Percentiles rank a stretch among this genome's conserved stretches.
Evolutionary conservation across 148 eudicot genomes (phyloP).

Genomic region (Rhododendron ferrugineum): DNA sequence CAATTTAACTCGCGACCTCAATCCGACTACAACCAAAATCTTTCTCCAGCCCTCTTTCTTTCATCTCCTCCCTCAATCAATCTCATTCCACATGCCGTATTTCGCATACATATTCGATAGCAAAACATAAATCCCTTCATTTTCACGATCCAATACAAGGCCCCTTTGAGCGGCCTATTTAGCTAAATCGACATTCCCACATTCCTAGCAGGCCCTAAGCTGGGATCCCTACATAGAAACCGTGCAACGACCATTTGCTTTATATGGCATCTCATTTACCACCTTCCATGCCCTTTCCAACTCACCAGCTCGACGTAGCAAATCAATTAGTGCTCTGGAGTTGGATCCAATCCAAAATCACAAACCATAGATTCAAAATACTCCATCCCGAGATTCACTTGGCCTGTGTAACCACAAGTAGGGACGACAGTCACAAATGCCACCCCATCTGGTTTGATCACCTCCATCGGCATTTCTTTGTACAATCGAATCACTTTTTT

Average conservation of each 20-base stretch:
- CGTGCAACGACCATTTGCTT: conserved; percentile 17
- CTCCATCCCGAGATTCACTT: conserved; percentile 52
- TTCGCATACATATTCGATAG: conserved; percentile 60
- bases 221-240: conserved; percentile 66
- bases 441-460: conserved; percentile 54
- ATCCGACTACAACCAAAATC: conserved; percentile 63
- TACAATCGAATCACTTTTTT: conserved; percentile 39
- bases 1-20: conserved; percentile 24
- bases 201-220: conserved; percentile 53
- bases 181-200: conserved; percentile 52
- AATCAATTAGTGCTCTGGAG: conserved; percentile 64
- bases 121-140: conserved; percentile 52
- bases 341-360: conserved; percentile 42
- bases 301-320: conserved; percentile 75
- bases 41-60: conserved; percentile 52
- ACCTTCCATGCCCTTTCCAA: conserved; percentile 58
- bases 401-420: conserved; percentile 68
- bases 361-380: conserved; percentile 48
- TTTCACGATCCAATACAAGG: conserved; percentile 57
- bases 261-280: conserved; percentile 36
- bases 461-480: conserved; percentile 45
- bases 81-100: conserved; percentile 59
- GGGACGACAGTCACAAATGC: conserved; percentile 53
- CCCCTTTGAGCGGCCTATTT: conserved; percentile 59
- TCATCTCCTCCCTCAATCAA: conserved; percentile 48